phyloP scores from a whole-genome alignment of 805 yeast species.

The Candida namnaoensis region DNA sequence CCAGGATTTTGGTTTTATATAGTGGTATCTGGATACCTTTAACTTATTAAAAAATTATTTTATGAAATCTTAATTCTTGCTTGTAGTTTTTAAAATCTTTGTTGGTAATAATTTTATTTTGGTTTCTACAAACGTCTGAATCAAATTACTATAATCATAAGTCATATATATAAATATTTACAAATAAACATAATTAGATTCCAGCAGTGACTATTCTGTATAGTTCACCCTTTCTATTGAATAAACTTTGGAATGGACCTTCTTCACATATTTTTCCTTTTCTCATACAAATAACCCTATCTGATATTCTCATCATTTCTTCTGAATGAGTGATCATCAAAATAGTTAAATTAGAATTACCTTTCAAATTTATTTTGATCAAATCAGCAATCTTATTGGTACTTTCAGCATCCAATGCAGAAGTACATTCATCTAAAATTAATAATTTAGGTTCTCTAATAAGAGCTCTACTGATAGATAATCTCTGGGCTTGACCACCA shows the following conservation, averaged over 20 bases:
- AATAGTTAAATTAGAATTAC: constrained; percentile 32
- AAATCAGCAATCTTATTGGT: constrained; percentile 39
- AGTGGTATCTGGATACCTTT: no score
- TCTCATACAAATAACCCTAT: constrained; percentile 37
- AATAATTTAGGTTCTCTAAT: constrained; percentile 52
- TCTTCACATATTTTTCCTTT: constrained; percentile 39
- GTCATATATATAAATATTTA: no score
- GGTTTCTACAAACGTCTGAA: no score
- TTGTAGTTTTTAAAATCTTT: no score
- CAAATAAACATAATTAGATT: neutral
- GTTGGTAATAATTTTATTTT: no score
- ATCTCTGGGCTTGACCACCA: constrained; percentile 86
- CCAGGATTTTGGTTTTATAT: no score
- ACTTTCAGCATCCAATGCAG: constrained; percentile 71
- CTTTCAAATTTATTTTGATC: constrained; percentile 26
- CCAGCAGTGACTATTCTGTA: constrained; percentile 20
- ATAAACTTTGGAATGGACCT: constrained; percentile 28
- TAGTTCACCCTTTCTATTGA: constrained; percentile 19
- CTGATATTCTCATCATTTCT: constrained; percentile 54
- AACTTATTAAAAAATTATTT: no score
- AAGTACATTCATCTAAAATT: constrained; percentile 81
- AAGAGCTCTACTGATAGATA: constrained; percentile 78
- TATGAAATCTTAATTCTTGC: no score
- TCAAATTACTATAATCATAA: no score
- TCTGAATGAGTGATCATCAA: constrained; percentile 69